Percentiles rank a stretch among this genome's conserved stretches.
These are phyloP conservation scores for Glycine latifolia DNA, from an alignment of 306 rosid species.

Conservation along the genomic window DNA sequence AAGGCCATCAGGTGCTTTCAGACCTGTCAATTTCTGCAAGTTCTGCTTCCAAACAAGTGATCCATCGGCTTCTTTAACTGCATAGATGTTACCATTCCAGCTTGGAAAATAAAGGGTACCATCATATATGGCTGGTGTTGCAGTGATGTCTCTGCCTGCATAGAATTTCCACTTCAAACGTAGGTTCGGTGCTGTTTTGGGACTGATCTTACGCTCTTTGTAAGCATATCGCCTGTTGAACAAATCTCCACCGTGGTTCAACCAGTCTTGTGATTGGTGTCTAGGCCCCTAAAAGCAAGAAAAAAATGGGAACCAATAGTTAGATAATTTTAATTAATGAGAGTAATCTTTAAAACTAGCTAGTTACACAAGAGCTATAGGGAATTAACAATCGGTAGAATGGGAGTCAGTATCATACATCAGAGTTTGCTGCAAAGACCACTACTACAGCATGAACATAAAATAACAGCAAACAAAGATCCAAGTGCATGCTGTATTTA, in stretches of 20 bases:
- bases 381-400: not conserved
- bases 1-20: constrained; percentile 54
- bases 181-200: constrained; percentile 46
- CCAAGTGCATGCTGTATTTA: not conserved
- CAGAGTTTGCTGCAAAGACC: not conserved
- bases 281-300: constrained; percentile 17
- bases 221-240: constrained; percentile 65
- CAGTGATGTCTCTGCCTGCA: constrained; percentile 64
- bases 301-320: constrained; percentile 34
- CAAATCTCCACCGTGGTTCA: constrained; percentile 74
- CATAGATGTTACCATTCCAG: constrained; percentile 75
- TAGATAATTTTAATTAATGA: not conserved
- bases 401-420: not conserved
- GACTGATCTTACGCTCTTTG: constrained; percentile 64
- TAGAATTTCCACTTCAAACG: constrained; percentile 64
- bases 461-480: not conserved
- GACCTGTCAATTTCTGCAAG: constrained; percentile 55
- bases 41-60: constrained; percentile 51
- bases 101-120: constrained; percentile 68
- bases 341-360: not conserved
- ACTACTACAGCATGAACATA: not conserved
- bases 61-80: constrained; percentile 53
- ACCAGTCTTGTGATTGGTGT: constrained; percentile 53
- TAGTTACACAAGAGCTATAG: constrained; percentile 52
- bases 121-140: constrained; percentile 63